These are phyloP conservation scores for Corinectria fuckeliana DNA, from an alignment of 2,329 filamentous ascomycete species.

Conservation along the genomic window DNA sequence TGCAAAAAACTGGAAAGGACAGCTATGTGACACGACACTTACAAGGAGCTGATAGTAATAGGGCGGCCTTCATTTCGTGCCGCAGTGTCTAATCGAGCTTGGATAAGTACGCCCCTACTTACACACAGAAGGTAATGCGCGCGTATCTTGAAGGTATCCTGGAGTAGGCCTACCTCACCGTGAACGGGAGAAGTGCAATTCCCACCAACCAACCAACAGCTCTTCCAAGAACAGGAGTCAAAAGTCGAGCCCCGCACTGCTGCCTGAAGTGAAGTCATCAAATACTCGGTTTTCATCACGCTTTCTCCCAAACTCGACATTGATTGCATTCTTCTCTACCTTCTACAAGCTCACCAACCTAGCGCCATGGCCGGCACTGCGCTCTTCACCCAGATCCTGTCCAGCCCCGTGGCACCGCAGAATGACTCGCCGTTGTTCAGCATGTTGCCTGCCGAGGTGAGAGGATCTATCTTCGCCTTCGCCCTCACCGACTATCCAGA, in stretches of 20 bases:
- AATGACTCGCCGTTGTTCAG: constrained; percentile 41
- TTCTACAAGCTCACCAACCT: background rate
- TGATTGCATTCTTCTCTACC: background rate
- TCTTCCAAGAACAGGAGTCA: background rate
- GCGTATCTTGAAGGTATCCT: background rate
- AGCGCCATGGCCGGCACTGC: background rate
- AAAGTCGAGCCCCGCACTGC: background rate
- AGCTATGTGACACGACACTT: too few relatives aligned
- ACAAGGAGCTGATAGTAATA: too few relatives aligned
- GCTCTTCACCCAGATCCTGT: constrained; percentile 10
- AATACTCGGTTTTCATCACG: background rate
- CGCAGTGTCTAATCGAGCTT: too few relatives aligned
- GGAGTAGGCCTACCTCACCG: background rate
- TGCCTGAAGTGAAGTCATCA: background rate
- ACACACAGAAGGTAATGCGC: too few relatives aligned
- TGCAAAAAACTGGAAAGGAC: too few relatives aligned
- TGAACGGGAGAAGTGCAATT: background rate
- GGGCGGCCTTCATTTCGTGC: too few relatives aligned
- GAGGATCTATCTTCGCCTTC: constrained; percentile 53
- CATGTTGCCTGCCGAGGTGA: constrained; percentile 55
- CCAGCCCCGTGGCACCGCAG: constrained; percentile 13
- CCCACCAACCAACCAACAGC: background rate
- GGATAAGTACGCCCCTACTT: too few relatives aligned
- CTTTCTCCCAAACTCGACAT: background rate
- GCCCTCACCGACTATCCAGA: constrained; percentile 49